Evolutionary conservation across 257 asterid genomes (phyloP).

Genomic region (Jasminum sambac): DNA sequence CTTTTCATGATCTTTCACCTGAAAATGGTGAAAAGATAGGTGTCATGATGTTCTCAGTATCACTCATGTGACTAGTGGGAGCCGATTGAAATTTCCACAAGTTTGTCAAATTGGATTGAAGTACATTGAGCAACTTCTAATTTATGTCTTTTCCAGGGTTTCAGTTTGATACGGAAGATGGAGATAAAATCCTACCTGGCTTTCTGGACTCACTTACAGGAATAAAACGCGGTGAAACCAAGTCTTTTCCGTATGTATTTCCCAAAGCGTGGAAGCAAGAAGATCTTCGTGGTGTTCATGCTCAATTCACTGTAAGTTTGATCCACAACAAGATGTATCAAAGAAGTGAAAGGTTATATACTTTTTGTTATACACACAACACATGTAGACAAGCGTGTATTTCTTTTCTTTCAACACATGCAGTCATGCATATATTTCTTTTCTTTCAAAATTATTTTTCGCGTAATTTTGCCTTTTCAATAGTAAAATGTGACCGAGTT

Average conservation of each 20-base stretch:
- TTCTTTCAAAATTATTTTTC: not conserved
- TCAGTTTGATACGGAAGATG: conserved; percentile 94
- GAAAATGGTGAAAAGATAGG: no score
- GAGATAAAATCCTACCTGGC: conserved; percentile 80
- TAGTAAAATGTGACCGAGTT: conserved; percentile 2
- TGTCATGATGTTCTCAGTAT: no score
- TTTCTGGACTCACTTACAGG: conserved; percentile 66
- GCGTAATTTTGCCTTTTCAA: not conserved
- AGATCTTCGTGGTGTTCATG: conserved; percentile 84
- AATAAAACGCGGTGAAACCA: conserved; percentile 71
- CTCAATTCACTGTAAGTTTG: conserved; percentile 76
- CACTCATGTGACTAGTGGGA: no score
- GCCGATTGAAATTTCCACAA: not conserved
- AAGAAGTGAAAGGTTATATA: conserved; percentile 2
- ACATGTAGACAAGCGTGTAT: not conserved
- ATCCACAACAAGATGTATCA: conserved; percentile 1
- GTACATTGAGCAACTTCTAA: not conserved
- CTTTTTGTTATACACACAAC: not conserved
- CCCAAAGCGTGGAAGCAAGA: conserved; percentile 93
- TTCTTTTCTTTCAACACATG: not conserved
- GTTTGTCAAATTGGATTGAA: not conserved
- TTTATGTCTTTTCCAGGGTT: conserved; percentile 57
- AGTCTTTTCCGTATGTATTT: conserved; percentile 74
- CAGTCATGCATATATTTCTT: not conserved
- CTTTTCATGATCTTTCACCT: no score